These are phyloP conservation scores for Aspergillus egyptiacus DNA, from an alignment of 495 filamentous ascomycete species.

Conservation along the genomic window DNA sequence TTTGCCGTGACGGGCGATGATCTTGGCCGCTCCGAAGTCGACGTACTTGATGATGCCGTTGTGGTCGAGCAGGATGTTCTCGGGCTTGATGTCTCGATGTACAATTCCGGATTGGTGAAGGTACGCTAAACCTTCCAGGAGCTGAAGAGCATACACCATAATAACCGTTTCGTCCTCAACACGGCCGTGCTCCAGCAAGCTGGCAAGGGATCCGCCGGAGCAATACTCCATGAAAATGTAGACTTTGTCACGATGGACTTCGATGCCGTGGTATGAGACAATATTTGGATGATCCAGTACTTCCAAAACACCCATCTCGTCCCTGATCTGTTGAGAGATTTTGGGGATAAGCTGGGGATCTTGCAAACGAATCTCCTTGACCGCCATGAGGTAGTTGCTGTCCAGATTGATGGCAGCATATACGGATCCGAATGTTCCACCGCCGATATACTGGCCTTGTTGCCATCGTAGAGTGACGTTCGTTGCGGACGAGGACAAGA, in stretches of 20 bases:
- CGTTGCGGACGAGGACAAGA: constrained; percentile 85
- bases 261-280: constrained; percentile 94
- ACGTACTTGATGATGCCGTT: constrained; percentile 99
- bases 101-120: constrained; percentile 85
- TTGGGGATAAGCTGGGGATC: constrained; percentile 93
- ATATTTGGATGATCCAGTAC: constrained; percentile 96
- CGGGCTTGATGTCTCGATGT: constrained; percentile 97
- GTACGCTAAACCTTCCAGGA: constrained; percentile 93
- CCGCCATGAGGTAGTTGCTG: constrained; percentile 92
- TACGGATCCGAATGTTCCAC: constrained; percentile 94
- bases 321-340: constrained; percentile 86
- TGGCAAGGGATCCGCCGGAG: constrained; percentile 87
- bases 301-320: constrained; percentile 95
- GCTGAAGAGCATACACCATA: constrained; percentile 93
- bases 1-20: constrained; percentile 89
- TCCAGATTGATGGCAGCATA: constrained; percentile 97
- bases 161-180: constrained; percentile 98
- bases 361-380: constrained; percentile 96
- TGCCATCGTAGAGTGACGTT: constrained; percentile 96
- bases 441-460: constrained; percentile 93
- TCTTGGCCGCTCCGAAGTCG: constrained; percentile 95
- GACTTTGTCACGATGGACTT: constrained; percentile 95
- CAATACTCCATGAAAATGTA: constrained; percentile 99
- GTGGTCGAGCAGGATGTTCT: constrained; percentile 96
- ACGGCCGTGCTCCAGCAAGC: constrained; percentile 84